These are phyloP conservation scores for Penicillium flavigenum DNA, from an alignment of 495 filamentous ascomycete genomes.

Conservation along the genomic window DNA sequence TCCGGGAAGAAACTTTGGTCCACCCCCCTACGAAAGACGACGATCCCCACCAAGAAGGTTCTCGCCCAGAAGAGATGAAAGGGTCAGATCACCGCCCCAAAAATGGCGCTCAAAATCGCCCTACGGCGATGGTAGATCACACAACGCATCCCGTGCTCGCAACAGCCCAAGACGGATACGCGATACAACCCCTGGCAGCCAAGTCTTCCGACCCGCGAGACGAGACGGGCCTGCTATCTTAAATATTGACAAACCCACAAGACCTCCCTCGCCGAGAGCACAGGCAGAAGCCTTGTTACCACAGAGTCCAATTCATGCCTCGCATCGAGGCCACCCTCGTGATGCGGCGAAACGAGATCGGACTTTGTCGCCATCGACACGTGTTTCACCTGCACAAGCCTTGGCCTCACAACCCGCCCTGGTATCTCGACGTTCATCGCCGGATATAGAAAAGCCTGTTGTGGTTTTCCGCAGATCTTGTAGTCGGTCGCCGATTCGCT, in stretches of 20 bases:
- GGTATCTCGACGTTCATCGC: conserved; percentile 35
- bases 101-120: conserved; percentile 50
- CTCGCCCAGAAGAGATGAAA: conserved; percentile 50
- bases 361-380: conserved; percentile 15
- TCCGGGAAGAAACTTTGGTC: conserved; percentile 36
- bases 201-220: conserved; percentile 28
- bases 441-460: conserved; percentile 24
- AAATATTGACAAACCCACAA: conserved; percentile 24
- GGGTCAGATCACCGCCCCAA: conserved; percentile 41
- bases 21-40: conserved; percentile 34
- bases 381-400: conserved; percentile 25
- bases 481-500: conserved; percentile 24
- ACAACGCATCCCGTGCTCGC: conserved; percentile 36
- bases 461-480: conserved; percentile 13
- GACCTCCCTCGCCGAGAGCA: conserved; percentile 28
- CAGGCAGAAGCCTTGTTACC: conserved; percentile 5
- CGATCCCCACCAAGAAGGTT: conserved; percentile 45
- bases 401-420: conserved; percentile 22
- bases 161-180: conserved; percentile 34
- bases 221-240: conserved; percentile 23
- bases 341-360: conserved; percentile 11
- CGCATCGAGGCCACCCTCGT: conserved; percentile 14
- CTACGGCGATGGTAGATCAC: conserved; percentile 34
- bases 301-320: conserved; percentile 17
- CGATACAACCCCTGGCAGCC: conserved; percentile 35